phyloP scores from a whole-genome alignment of 179 eudicot genomes.

The Monotropa hypopitys region DNA sequence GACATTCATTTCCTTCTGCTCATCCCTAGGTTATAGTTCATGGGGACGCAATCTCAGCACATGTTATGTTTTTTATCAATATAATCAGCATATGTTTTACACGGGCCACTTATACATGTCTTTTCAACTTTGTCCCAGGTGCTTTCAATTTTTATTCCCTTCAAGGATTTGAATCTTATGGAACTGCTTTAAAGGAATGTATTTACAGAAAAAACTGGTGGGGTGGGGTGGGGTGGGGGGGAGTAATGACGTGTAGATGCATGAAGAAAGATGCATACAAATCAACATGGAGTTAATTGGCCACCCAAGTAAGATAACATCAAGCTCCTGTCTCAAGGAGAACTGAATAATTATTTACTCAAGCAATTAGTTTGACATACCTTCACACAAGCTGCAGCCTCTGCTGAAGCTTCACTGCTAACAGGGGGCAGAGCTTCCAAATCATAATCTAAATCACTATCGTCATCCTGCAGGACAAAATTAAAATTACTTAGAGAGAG shows the following conservation, averaged over 20 bases:
- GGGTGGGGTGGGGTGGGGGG: no score
- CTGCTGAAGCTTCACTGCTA: slow-evolving; percentile 40
- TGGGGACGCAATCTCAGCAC: not conserved
- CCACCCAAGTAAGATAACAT: not conserved
- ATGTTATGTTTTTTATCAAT: not conserved
- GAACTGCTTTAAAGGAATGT: not conserved
- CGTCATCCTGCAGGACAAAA: slow-evolving; percentile 49
- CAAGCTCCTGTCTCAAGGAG: not conserved
- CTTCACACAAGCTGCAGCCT: slow-evolving; percentile 71
- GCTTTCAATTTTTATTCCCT: not conserved
- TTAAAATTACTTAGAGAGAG: not conserved
- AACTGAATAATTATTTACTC: not conserved
- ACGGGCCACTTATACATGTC: not conserved
- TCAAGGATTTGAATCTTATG: not conserved
- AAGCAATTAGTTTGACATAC: slow-evolving; percentile 18
- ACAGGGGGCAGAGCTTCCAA: slow-evolving; percentile 54
- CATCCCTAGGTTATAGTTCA: not conserved
- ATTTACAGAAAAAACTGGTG: not conserved
- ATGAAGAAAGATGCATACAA: not conserved
- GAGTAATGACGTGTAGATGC: not conserved
- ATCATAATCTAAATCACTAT: slow-evolving; percentile 81
- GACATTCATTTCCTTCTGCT: not conserved
- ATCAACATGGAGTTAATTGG: not conserved
- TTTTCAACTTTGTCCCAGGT: not conserved
- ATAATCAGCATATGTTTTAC: not conserved